phyloP scores from a whole-genome alignment of 306 rosid species.

The Lagenaria siceraria region DNA sequence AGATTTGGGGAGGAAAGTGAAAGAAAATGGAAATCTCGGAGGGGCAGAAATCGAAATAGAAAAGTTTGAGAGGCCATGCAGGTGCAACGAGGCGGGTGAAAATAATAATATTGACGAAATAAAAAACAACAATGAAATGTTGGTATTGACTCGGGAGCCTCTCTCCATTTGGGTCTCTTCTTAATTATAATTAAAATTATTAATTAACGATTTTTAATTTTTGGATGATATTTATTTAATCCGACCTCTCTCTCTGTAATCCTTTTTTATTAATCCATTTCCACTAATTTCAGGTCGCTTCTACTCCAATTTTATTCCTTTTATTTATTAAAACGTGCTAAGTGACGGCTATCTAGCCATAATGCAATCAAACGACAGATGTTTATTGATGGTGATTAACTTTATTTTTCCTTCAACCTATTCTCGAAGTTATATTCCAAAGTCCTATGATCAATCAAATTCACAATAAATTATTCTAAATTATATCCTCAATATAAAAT shows the following conservation, averaged over 20 bases:
- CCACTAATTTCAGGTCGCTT: neutral
- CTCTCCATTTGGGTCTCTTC: slow-evolving; percentile 45
- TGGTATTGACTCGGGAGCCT: slow-evolving; percentile 34
- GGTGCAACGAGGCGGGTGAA: slow-evolving; percentile 47
- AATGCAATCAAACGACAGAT: neutral
- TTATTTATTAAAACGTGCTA: neutral
- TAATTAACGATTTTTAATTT: slow-evolving; percentile 4
- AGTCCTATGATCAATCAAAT: neutral
- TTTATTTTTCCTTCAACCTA: neutral
- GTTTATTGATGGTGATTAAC: neutral
- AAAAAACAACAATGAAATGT: slow-evolving; percentile 11
- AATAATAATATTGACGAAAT: slow-evolving; percentile 18
- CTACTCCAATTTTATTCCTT: neutral
- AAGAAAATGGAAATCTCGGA: neutral
- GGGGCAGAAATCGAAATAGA: slow-evolving; percentile 31
- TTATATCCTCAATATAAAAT: neutral
- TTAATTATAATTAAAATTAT: neutral
- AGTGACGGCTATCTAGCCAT: neutral
- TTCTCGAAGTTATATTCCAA: no score
- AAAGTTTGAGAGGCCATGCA: slow-evolving; percentile 28
- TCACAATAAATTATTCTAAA: neutral
- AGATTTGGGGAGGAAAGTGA: neutral
- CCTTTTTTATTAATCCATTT: neutral
- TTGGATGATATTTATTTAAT: neutral
- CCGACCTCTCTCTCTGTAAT: neutral